Evolutionary conservation across 352 stramenopile species (phyloP).

Genomic region (Phytophthora palmivora): DNA sequence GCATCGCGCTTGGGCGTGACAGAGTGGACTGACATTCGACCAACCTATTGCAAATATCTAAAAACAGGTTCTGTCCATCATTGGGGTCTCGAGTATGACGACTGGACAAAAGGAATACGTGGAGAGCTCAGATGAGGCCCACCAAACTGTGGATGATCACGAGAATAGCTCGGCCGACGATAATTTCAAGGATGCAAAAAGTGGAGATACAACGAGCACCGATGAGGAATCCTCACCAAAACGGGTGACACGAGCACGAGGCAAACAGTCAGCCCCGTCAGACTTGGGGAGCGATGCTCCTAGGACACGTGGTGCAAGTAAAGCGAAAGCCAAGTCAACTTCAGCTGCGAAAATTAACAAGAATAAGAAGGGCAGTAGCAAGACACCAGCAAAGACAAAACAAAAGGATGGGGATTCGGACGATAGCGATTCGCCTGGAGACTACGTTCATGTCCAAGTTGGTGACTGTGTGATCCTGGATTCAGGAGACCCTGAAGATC

Average conservation of each 20-base stretch:
- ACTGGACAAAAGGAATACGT: constrained; percentile 8
- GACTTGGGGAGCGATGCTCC: constrained; percentile 29
- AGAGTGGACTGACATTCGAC: background rate
- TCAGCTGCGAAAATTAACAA: constrained; percentile 19
- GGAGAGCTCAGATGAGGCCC: constrained; percentile 18
- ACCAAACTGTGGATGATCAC: constrained; percentile 2
- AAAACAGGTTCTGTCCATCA: background rate
- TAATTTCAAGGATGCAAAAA: constrained; percentile 27
- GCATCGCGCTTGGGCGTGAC: too few species aligned
- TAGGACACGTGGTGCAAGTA: constrained; percentile 33
- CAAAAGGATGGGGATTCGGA: constrained; percentile 42
- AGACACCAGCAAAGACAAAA: constrained; percentile 13
- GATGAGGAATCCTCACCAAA: constrained; percentile 31
- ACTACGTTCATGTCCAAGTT: constrained; percentile 74
- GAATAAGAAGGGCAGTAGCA: constrained; percentile 14
- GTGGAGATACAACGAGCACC: constrained; percentile 31
- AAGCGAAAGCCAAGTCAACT: constrained; percentile 15
- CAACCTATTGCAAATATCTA: background rate
- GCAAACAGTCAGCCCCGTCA: constrained; percentile 15
- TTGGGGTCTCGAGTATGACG: constrained; percentile 19
- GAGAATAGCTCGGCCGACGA: constrained; percentile 12
- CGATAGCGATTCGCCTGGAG: constrained; percentile 53
- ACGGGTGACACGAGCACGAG: constrained; percentile 28
- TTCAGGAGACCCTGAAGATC: constrained; percentile 68
- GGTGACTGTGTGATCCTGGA: constrained; percentile 84